phyloP scores from a whole-genome alignment of 2,329 filamentous ascomycete genomes.

The Cytospora chrysosperma region DNA sequence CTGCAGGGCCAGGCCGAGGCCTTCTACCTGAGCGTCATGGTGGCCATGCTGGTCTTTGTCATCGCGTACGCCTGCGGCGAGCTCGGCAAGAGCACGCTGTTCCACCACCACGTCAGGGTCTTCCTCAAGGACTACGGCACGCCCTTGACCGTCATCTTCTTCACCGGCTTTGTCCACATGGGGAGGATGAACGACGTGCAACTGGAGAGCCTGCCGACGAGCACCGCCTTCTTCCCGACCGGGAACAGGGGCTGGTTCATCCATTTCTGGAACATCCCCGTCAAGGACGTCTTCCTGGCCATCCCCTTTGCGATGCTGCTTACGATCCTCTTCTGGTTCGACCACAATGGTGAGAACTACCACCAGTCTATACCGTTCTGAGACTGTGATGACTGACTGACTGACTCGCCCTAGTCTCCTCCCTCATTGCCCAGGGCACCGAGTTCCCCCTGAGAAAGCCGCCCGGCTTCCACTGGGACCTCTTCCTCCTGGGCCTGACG shows the following conservation, averaged over 20 bases:
- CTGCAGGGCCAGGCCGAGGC: constrained; percentile 66
- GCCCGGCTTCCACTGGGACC: constrained; percentile 82
- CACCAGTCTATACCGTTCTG: too few relatives aligned
- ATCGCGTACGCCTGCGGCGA: constrained; percentile 72
- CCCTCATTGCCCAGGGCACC: constrained; percentile 78
- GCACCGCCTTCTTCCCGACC: constrained; percentile 77
- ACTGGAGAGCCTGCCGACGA: constrained; percentile 71
- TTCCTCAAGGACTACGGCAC: constrained; percentile 91
- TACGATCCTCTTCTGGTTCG: constrained; percentile 85
- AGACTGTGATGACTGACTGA: too few relatives aligned
- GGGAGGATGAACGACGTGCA: constrained; percentile 74
- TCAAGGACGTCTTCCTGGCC: constrained; percentile 75
- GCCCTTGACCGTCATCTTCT: constrained; percentile 79
- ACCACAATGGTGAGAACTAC: constrained; percentile 69
- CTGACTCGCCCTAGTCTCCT: constrained; percentile 58
- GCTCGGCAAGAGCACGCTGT: constrained; percentile 68
- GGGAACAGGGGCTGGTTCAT: constrained; percentile 73
- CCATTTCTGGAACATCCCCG: constrained; percentile 74
- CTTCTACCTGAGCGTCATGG: constrained; percentile 76
- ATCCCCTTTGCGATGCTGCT: constrained; percentile 83
- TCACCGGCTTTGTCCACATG: constrained; percentile 84
- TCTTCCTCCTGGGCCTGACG: constrained; percentile 77
- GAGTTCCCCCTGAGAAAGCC: constrained; percentile 80
- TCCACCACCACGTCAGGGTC: constrained; percentile 71
- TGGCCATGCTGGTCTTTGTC: constrained; percentile 75